phyloP scores from a whole-genome alignment of 2,329 filamentous ascomycete species.

The Shiraia sp. region DNA sequence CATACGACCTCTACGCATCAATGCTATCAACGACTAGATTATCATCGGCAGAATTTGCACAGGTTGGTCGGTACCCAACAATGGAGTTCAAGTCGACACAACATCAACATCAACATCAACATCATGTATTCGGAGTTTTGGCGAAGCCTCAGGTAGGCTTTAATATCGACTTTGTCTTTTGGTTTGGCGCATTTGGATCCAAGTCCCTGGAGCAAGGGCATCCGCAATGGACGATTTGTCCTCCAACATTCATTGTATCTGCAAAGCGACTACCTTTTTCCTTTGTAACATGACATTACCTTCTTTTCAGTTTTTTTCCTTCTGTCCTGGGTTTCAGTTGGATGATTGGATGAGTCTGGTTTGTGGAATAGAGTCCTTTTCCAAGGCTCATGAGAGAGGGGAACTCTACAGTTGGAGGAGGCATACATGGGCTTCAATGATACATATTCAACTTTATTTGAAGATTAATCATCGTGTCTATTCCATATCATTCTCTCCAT shows the following conservation, averaged over 20 bases:
- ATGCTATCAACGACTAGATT: not conserved
- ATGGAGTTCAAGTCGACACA: not conserved
- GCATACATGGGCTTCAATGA: constrained; percentile 32
- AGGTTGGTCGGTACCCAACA: no score
- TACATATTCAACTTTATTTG: constrained; percentile 44
- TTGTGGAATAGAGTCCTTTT: not conserved
- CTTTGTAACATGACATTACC: constrained; percentile 24
- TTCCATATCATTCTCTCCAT: no score
- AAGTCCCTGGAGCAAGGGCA: not conserved
- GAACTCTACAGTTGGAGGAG: not conserved
- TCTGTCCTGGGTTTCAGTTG: constrained; percentile 8
- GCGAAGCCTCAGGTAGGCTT: constrained; percentile 4
- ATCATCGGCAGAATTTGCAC: no score
- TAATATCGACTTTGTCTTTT: not conserved
- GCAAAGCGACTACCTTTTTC: constrained; percentile 17
- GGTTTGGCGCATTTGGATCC: not conserved
- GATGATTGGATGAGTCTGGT: constrained; percentile 1
- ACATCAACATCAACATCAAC: constrained; percentile 4
- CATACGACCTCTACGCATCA: not conserved
- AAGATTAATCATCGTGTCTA: no score
- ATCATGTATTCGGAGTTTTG: constrained; percentile 4
- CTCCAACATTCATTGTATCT: constrained; percentile 23
- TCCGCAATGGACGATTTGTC: no score
- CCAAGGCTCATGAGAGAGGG: constrained; percentile 2
- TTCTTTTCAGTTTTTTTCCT: constrained; percentile 11